Evolutionary conservation across 2,329 filamentous ascomycete species (phyloP), one percentile per base, ranked within the genome.

Genomic region (Aspergillus piperis): DNA sequence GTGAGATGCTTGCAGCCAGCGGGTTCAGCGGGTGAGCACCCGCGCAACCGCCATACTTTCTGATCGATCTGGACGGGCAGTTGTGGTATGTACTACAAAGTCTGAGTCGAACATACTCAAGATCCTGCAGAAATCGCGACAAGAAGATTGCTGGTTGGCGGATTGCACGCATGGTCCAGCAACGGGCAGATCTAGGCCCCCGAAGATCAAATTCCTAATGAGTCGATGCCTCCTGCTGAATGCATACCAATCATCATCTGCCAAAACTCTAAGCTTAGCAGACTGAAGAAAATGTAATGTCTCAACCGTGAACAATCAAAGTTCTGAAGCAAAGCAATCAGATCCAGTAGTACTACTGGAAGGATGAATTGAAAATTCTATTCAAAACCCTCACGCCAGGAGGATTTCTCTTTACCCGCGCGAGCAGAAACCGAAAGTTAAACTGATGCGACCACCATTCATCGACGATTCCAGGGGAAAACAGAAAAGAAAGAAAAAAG

Each of bases 1-100:
- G 47, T n/a, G n/a, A 50, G 47, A 50, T 50, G 47, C 25, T 50
- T 50, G 47, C 47, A 50, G 47, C 39, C 39, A 17, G 44, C 44
- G 2, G 11, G 23, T 27, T 49, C 6, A 8, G 15, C 19, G 8
- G 27, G 23, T 23, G 44, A 25, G 23, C 15, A 49, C 15, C 30
- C 25, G 25, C 47, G 23, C 23, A 30, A 27, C 25, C 15, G 47
- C 47, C 47, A 50, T 50, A 27, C 25, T 25, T 15, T 50, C n/a
- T 50, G 8, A 30, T 50, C 47, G 10, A 30, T 44, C 41, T 44
- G 13, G 41, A 44, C 41, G 17, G 47, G 17, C 47, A 19, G 25
- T 50, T 17, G 32, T 36, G 47, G 47, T 50, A 50, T 50, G 47
- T 30, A 50, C 25, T 27, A n/a, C n/a, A n/a, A 32, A 50, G 47